Base-by-base conservation (phyloP, 106 monocot genomes). In the Apostasia ramifera region DNA sequence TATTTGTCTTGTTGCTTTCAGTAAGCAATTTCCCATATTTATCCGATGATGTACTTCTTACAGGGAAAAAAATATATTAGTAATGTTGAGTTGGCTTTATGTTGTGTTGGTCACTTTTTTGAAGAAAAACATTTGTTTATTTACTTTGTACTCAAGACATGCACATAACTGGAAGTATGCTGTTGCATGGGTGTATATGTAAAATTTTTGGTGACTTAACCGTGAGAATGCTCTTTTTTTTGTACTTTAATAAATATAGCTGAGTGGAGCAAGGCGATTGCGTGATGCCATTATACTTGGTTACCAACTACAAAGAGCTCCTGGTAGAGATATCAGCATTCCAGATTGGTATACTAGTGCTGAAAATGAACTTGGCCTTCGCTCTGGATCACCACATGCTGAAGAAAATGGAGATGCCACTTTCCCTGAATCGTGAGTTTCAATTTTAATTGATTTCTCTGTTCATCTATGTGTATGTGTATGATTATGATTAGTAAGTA, bases 281-380 rank as follows among this genome's bases (percentile, higher is more conserved):
- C 79, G 84, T 70, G 89, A 93, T 84, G 93, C 93, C 39, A 93
- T 93, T 76, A 81, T 93, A 8, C 79, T 89, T 43, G 93, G 93
- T 0, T 93, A 89, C 80, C 82, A 89, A 66, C 55, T 93, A 47
- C 93, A 93, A 81, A 83, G 93, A 76, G 81, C 83, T 63, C 78
- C 93, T 55, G 93, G 86, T n/a, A 83, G 86, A 71, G 89, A 93
- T 63, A 70, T 89, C 47, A 64, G 66, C 48, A 80, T 93, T 64
- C 93, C 93, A 26, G 89, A 89, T 57, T 93, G 93, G 93, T 93
- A 93, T 71, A 79, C 82, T 55, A 74, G 76, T 52, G 85, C 89
- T 54, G 86, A 89, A 77, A 78, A 89, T 68, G 89, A 93, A 80
- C 70, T 84, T 47, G 78, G 83, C 42, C 76, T 82, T 55, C 79